These are phyloP conservation scores for Ophiostoma australiae DNA, from an alignment of 2,329 filamentous ascomycete genomes.

Conservation along the genomic window DNA sequence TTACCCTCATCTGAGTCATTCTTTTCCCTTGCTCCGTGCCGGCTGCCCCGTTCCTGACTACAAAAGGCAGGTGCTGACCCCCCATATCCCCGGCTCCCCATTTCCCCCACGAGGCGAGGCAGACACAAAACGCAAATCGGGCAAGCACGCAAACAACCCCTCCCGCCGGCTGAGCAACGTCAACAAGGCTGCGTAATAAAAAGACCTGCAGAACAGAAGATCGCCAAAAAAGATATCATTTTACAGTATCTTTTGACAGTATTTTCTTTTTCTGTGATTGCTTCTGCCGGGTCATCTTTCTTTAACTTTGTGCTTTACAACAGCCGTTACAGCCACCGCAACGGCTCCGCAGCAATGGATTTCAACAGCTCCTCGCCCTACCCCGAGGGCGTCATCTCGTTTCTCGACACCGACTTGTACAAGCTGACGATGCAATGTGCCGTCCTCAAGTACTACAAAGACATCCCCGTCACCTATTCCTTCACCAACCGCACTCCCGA, in stretches of 20 bases:
- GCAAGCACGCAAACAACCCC: neutral
- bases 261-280: too few species aligned
- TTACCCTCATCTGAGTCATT: neutral
- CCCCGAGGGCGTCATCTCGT: constrained; percentile 73
- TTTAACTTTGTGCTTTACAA: too few species aligned
- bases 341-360: constrained; percentile 45
- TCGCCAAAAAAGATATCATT: neutral
- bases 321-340: neutral
- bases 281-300: too few species aligned
- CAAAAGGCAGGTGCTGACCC: constrained; percentile 7
- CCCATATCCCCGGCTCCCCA: neutral
- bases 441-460: constrained; percentile 84
- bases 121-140: neutral
- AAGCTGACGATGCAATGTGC: constrained; percentile 99
- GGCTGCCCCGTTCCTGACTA: neutral
- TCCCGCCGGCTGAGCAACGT: neutral
- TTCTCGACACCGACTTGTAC: constrained; percentile 81
- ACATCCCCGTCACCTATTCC: constrained; percentile 77
- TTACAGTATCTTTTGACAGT: too few species aligned
- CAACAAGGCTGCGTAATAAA: constrained; percentile 4
- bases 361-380: constrained; percentile 63
- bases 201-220: too few species aligned
- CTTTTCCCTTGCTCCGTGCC: neutral
- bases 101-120: constrained; percentile 2
- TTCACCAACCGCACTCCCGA: constrained; percentile 95